A percentile compares a stretch with the other conserved stretches of the same genome.
These are phyloP conservation scores for Euphorbia corollata DNA, from an alignment of 441 rosid species.

Conservation along the genomic window DNA sequence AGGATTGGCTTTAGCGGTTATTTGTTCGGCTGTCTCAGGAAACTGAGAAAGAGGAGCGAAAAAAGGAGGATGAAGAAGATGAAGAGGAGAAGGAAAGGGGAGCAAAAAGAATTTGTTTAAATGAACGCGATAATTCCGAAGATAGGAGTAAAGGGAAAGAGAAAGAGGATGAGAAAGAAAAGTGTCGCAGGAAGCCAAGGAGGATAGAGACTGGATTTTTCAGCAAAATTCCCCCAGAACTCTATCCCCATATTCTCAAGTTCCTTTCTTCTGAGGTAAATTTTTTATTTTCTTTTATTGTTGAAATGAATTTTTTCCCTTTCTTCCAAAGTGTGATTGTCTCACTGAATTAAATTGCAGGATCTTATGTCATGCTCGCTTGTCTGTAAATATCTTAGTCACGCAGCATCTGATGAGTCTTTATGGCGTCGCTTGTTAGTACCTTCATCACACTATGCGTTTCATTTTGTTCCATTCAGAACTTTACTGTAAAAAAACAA, in stretches of 20 bases:
- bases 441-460: not conserved
- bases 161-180: constrained; percentile 7
- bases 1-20: not conserved
- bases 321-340: not conserved
- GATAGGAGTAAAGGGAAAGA: not conserved
- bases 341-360: constrained; percentile 26
- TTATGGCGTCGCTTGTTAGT: constrained; percentile 92
- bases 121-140: constrained; percentile 18
- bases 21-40: constrained; percentile 28
- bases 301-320: not conserved
- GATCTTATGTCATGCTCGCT: constrained; percentile 80
- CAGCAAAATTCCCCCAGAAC: constrained; percentile 66
- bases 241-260: constrained; percentile 74
- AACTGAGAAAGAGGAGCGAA: constrained; percentile 28
- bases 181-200: constrained; percentile 22
- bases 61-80: constrained; percentile 12
- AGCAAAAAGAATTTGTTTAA: constrained; percentile 42
- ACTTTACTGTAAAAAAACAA: no score
- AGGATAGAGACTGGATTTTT: constrained; percentile 61
- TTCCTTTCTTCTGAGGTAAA: constrained; percentile 87
- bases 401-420: constrained; percentile 80
- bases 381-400: constrained; percentile 63
- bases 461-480: not conserved
- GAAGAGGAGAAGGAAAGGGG: constrained; percentile 35
- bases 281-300: not conserved